Evolutionary conservation across 148 eudicot genomes (phyloP).

Genomic region (Nepenthes gracilis): DNA sequence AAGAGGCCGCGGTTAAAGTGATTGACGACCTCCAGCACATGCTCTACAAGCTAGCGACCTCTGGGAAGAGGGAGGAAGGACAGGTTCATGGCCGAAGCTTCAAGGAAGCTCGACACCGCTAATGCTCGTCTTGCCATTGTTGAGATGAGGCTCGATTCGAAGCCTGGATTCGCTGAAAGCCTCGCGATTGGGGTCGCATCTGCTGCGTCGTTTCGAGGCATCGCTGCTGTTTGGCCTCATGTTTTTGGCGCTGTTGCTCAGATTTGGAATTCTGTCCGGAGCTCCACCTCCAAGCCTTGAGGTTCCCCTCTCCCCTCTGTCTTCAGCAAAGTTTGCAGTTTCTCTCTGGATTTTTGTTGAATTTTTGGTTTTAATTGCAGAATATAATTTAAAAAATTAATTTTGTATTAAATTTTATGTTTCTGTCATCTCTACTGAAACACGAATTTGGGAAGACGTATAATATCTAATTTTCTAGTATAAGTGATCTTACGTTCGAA

Average conservation of each 20-base stretch:
- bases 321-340: too few relatives aligned
- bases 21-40: conserved; percentile 65
- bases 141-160: conserved; percentile 61
- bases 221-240: conserved; percentile 33
- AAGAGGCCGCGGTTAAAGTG: conserved; percentile 62
- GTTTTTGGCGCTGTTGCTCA: conserved; percentile 16
- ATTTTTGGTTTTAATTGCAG: too few relatives aligned
- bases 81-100: conserved; percentile 18
- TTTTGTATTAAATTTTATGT: too few relatives aligned
- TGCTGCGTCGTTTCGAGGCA: conserved; percentile 22
- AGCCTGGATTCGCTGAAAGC: conserved; percentile 43
- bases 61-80: conserved; percentile 5
- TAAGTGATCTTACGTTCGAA: too few relatives aligned
- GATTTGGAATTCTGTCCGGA: conserved; percentile 41
- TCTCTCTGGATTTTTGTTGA: too few relatives aligned
- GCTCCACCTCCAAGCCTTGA: conserved; percentile 1
- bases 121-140: conserved; percentile 38
- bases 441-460: too few relatives aligned
- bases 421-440: too few relatives aligned
- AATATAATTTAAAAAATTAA: too few relatives aligned
- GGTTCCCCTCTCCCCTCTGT: too few relatives aligned
- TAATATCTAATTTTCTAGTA: too few relatives aligned
- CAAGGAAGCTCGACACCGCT: conserved; percentile 41
- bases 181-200: conserved; percentile 50
- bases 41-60: conserved; percentile 24